Conservation (phyloP, 1,284 basidiomycete genomes). For the Cryptococcus deneoformans region DNA sequence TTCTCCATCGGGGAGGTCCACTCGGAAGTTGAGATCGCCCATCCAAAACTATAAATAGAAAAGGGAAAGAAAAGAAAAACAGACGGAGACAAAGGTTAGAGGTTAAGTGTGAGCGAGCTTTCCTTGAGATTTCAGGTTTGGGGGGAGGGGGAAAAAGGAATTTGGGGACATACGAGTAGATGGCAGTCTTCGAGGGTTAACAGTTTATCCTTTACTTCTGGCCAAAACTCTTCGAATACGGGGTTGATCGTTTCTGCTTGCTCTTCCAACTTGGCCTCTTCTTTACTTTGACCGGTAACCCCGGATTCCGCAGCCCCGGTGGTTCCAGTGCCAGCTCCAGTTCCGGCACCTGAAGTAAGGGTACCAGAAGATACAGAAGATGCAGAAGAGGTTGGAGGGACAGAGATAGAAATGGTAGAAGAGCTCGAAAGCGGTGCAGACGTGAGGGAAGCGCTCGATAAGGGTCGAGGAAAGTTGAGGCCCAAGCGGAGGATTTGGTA, state of each 20-base stretch:
- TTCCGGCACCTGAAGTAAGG: no score
- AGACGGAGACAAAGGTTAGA: neutral
- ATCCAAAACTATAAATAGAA: slow-evolving; percentile 36
- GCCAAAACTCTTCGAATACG: slow-evolving; percentile 32
- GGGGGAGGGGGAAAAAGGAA: no score
- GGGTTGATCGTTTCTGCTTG: slow-evolving; percentile 15
- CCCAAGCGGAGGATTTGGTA: slow-evolving; percentile 24
- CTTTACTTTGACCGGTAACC: neutral
- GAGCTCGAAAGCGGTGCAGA: neutral
- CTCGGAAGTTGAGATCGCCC: slow-evolving; percentile 44
- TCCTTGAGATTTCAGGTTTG: no score
- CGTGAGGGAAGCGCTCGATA: no score
- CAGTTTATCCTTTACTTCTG: slow-evolving; percentile 17
- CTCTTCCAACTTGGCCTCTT: neutral
- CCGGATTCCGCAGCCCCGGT: no score
- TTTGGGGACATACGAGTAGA: slow-evolving; percentile 20
- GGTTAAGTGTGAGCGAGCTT: no score
- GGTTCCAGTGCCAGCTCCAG: no score
- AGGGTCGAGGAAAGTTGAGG: slow-evolving; percentile 26
- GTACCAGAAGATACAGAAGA: no score
- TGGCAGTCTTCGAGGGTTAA: slow-evolving; percentile 32
- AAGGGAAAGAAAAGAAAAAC: neutral
- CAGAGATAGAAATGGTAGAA: no score
- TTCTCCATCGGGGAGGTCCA: slow-evolving; percentile 34
- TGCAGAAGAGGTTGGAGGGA: no score